Evolutionary conservation across 2,329 filamentous ascomycete species (phyloP), one percentile per base, ranked within the genome.

Genomic region (Botrytis aclada): DNA sequence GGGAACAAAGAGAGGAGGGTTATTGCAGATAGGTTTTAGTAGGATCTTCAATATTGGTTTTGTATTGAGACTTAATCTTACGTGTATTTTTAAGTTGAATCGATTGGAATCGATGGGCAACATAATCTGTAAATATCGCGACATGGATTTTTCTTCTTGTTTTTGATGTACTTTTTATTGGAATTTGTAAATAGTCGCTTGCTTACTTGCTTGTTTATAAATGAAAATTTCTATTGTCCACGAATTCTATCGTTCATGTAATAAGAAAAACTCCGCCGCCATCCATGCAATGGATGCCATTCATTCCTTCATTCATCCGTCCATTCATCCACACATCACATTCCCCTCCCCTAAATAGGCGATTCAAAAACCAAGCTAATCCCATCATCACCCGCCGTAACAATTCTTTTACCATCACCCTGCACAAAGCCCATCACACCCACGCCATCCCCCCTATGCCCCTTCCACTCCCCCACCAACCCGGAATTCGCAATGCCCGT

Each of bases 361-460:
- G 79, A 85, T 81, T 91, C 88, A 81, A 93, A 93, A 1, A 93
- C 88, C 78, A 93, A 81, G 41, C 89, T 85, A 39, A 93, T 82
- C 10, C 88, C 87, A 80, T 99, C 96, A 83, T 99, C 96, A 37
- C 96, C 96, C 2, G 94, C 96, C 9, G 96, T 98, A 7, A 97
- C 88, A 66, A 98, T 85, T 76, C 90, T 87, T 82, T 90, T 88
- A 0, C 93, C 93, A 81, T 90, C 87, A 10, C 90, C 90, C 82
- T 98, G 94, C 70, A 97, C 95, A 80, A 98, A 99, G 0, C 92
- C 95, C 77, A 98, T 83, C 14, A 98, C 91, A 34, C 94, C 91
- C 83, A 96, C 93, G 20, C 94, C 92, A 80, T 93, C 89, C 43
- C 95, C 90, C 78, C 93, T 82, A 81, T 99, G 96, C 0, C 96